Conservation (phyloP, 2,329 filamentous ascomycete species). For the Colletotrichum orbiculare region DNA sequence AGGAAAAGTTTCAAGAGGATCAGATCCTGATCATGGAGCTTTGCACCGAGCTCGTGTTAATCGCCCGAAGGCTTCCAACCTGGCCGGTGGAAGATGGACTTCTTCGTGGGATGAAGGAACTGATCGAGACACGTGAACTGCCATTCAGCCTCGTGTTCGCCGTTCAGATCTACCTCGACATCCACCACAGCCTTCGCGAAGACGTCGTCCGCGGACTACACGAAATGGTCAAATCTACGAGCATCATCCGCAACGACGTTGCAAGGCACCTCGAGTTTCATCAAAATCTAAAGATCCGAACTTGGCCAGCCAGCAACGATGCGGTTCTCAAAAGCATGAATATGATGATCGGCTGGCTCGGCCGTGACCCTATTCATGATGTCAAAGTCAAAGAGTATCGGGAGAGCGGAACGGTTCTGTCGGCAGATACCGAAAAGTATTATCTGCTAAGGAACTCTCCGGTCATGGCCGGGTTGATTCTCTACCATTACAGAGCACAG, state of each 20-base stretch:
- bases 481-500: conserved; percentile 47
- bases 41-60: too few species aligned
- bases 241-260: not conserved
- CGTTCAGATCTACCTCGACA: conserved; percentile 54
- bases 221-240: not conserved
- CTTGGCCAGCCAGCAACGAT: not conserved
- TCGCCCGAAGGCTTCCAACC: too few species aligned
- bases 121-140: conserved; percentile 44
- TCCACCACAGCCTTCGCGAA: conserved; percentile 46
- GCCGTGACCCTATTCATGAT: not conserved
- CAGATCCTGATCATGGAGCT: too few species aligned
- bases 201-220: conserved; percentile 30
- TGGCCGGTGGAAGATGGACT: conserved; percentile 48
- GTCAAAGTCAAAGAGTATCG: not conserved
- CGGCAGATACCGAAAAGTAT: not conserved
- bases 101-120: conserved; percentile 47
- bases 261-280: not conserved
- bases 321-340: not conserved
- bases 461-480: conserved; percentile 39
- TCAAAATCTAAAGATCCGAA: not conserved
- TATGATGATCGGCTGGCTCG: too few species aligned
- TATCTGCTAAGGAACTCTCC: not conserved
- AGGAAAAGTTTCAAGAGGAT: too few species aligned
- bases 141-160: conserved; percentile 53
- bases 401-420: not conserved